Conservation (phyloP, 2,329 filamentous ascomycete genomes). For the Teratosphaeria gauchensis region DNA sequence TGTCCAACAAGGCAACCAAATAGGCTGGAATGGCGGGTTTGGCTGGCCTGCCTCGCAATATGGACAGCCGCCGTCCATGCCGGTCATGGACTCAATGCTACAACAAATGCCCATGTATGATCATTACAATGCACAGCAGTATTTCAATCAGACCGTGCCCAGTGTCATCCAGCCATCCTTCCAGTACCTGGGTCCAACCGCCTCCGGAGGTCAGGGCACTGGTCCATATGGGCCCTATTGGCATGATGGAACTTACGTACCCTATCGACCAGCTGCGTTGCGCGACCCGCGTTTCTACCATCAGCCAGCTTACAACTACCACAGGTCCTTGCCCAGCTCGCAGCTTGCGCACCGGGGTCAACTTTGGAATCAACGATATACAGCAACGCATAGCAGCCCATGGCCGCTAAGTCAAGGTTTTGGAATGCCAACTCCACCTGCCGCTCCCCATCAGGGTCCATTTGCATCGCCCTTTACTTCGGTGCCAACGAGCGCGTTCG, state of each 20-base stretch:
- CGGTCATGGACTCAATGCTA: conserved; percentile 52
- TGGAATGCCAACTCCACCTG: not conserved
- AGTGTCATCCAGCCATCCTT: conserved; percentile 51
- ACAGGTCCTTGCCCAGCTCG: conserved; percentile 10
- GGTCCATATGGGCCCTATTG: conserved; percentile 53
- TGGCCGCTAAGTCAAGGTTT: not conserved
- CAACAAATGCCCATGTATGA: conserved; percentile 44
- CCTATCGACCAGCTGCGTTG: conserved; percentile 50
- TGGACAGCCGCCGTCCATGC: conserved; percentile 17
- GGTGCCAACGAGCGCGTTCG: not conserved
- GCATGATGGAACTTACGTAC: conserved; percentile 53
- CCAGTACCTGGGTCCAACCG: conserved; percentile 50
- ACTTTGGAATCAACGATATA: conserved; percentile 12
- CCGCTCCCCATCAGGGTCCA: not conserved
- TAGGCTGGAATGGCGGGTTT: conserved; percentile 1
- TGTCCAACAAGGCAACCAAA: conserved; percentile 12
- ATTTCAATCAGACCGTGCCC: conserved; percentile 41
- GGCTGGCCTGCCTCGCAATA: conserved; percentile 8
- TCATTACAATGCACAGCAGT: conserved; percentile 17
- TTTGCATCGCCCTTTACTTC: not conserved
- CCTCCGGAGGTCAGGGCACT: conserved; percentile 45
- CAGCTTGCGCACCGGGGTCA: conserved; percentile 11
- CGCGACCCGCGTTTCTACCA: conserved; percentile 42
- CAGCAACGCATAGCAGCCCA: not conserved
- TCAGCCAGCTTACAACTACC: conserved; percentile 10